Percentiles rank a stretch among this genome's conserved stretches.
phyloP scores from a whole-genome alignment of 2,329 filamentous ascomycete species.

The Calonectria naviculata region DNA sequence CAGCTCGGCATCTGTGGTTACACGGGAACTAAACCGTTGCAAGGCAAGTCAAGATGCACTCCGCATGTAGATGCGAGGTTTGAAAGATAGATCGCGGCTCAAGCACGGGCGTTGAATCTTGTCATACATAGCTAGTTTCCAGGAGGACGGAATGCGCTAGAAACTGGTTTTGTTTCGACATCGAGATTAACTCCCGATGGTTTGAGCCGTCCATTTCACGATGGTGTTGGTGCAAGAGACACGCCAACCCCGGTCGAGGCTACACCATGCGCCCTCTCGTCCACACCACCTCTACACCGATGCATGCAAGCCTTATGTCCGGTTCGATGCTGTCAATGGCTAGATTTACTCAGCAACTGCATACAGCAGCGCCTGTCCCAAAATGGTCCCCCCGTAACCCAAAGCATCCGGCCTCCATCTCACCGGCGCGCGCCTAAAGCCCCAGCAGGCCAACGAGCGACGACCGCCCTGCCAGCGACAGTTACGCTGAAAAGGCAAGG shows the following conservation, averaged over 20 bases:
- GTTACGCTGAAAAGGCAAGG: not conserved
- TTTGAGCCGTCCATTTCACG: not conserved
- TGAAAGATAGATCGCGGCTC: not conserved
- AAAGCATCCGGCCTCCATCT: conserved; percentile 5
- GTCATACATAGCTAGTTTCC: not conserved
- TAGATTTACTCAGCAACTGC: conserved; percentile 7
- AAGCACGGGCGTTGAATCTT: conserved; percentile 7
- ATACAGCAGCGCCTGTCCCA: conserved; percentile 4
- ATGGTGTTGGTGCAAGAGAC: not conserved
- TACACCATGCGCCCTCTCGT: not conserved
- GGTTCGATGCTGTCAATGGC: not conserved
- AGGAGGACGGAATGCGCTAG: not conserved
- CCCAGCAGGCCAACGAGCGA: not conserved
- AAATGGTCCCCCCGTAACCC: conserved; percentile 4
- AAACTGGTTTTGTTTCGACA: not conserved
- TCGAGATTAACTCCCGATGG: not conserved
- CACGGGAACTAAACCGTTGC: conserved; percentile 1
- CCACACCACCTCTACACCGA: not conserved
- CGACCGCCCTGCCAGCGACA: not conserved
- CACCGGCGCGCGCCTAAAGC: not conserved
- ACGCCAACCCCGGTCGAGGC: not conserved
- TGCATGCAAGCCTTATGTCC: conserved; percentile 2
- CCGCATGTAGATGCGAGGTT: not conserved
- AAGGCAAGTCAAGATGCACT: conserved; percentile 1
- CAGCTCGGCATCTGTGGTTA: not conserved